Base-by-base conservation (phyloP, 805 yeast species). In the Spathaspora boniae region DNA sequence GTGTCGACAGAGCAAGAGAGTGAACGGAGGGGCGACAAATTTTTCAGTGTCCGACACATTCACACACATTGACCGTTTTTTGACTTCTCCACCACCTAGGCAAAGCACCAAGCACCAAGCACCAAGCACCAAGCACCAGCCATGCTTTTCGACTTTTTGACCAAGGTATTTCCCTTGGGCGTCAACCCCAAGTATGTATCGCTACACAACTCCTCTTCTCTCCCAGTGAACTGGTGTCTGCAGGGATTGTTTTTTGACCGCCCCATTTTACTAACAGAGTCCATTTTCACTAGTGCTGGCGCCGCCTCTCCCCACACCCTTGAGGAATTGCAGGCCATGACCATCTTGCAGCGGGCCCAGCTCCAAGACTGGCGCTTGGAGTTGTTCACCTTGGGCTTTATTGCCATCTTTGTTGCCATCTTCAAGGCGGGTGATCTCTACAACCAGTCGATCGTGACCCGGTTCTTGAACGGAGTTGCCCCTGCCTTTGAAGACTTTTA, bases 361-460 rank as follows among this genome's bases (percentile, higher is more conserved):
- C 46, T 62, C 19, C 80, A 83, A 57, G 79, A 85, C 59, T 93
- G 97, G 96, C 68, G 67, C 29, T 70, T 82, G 51, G 98, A 91
- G 66, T 25, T 68, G 19, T 48, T 72, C 41, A 76, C 86, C 16
- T 16, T 81, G 11, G 68, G 62, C 9, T 56, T 81, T 40, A 70
- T 84, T 32, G 45, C 62, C 0, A 58, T 58, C 2, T 78, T 82
- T 47, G 61, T 74, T 15, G 39, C 65, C 1, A 53, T 76, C 24
- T 85, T 72, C 68, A 63, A 61, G 43, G 34, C 69, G 38, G 98
- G 97, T 38, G 70, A 74, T 26, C 49, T 50, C 26, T 63, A 69
- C 54, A 91, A 91, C 64, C 60, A 67, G 38, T 51, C 60, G 4
- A 62, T 70, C 45, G 93, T 84, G 23, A 63, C 65, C 25, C 62